phyloP scores from a whole-genome alignment of 2,329 filamentous ascomycete genomes.

The Fusarium pininemorale region DNA sequence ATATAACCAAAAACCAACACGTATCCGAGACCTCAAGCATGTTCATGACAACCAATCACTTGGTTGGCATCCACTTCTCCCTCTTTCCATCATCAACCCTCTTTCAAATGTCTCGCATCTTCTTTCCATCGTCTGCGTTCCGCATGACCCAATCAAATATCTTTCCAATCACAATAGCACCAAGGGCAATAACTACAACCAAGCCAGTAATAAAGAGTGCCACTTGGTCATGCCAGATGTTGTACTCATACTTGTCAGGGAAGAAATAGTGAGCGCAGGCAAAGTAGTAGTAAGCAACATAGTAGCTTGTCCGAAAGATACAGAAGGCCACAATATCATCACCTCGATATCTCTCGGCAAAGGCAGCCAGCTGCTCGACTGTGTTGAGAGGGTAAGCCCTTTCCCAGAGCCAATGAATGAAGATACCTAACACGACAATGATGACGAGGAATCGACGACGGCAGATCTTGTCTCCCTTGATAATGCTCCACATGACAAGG shows the following conservation, averaged over 20 bases:
- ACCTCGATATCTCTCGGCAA: not conserved
- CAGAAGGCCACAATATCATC: not conserved
- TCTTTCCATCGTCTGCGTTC: not conserved
- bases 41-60: not conserved
- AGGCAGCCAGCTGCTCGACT: not conserved
- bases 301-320: not conserved
- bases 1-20: not conserved
- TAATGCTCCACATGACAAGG: not conserved
- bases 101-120: not conserved
- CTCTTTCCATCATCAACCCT: not conserved
- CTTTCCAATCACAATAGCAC: not conserved
- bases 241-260: not conserved
- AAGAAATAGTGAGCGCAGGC: not conserved
- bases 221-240: not conserved
- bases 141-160: not conserved
- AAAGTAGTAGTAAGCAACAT: not conserved
- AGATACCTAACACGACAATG: not conserved
- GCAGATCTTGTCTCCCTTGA: not conserved
- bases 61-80: not conserved
- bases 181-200: not conserved
- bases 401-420: not conserved
- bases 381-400: not conserved
- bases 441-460: not conserved
- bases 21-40: accelerated
- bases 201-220: not conserved